Conservation (phyloP, 2,329 filamentous ascomycete species). For the Penicillium sp. region DNA sequence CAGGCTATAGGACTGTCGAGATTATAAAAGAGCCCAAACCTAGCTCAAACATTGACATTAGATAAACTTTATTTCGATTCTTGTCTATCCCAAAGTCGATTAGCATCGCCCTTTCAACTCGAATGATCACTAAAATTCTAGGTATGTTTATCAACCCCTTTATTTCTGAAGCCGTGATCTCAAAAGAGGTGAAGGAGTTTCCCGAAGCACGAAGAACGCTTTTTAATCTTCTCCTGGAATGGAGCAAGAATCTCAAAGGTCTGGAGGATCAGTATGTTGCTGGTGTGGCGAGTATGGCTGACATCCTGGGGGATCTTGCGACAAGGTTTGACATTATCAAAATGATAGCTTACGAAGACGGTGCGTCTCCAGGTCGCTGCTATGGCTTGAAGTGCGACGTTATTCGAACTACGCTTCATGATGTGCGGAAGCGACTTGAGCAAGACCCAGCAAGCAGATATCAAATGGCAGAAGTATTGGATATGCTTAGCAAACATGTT, state of each 20-base stretch:
- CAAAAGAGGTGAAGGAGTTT: not conserved
- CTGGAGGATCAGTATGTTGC: not conserved
- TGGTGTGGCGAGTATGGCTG: not conserved
- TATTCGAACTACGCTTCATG: not conserved
- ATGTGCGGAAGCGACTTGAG: not conserved
- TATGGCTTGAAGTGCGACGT: not conserved
- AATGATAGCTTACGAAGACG: not conserved
- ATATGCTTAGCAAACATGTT: not conserved
- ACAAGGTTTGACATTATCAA: not conserved
- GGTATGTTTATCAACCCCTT: not conserved
- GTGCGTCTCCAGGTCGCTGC: not conserved
- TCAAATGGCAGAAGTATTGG: not conserved
- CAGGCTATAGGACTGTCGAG: not conserved
- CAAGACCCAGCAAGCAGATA: not conserved
- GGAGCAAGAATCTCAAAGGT: not conserved
- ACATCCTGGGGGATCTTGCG: not conserved
- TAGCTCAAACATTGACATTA: not conserved
- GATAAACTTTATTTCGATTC: not conserved
- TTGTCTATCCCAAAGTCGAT: not conserved
- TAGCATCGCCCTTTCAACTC: not conserved
- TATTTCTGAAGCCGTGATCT: not conserved
- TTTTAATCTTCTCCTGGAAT: not conserved
- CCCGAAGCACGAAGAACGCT: not conserved
- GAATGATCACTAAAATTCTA: not conserved
- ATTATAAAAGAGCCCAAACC: not conserved